Conservation (phyloP, 306 rosid genomes). For the Cyclanthera cordifolia region DNA sequence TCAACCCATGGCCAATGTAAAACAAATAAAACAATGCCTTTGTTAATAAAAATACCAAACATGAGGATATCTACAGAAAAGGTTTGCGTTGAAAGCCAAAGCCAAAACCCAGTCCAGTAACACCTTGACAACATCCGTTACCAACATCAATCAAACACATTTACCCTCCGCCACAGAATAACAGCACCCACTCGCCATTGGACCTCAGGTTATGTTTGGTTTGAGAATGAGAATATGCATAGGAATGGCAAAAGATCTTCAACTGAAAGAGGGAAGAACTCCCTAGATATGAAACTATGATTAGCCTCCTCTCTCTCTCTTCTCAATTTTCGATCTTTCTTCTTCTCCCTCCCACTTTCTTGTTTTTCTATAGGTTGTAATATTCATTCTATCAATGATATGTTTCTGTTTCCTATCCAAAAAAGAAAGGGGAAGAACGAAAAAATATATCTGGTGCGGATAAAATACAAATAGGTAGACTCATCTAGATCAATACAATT, state of each 20-base stretch:
- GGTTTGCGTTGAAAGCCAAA: background rate
- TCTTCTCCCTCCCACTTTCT: too few relatives aligned
- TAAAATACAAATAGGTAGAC: too few relatives aligned
- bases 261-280: background rate
- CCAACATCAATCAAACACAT: background rate
- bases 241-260: background rate
- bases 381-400: too few relatives aligned
- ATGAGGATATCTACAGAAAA: background rate
- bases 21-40: background rate
- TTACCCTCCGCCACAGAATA: background rate
- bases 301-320: too few relatives aligned
- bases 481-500: too few relatives aligned
- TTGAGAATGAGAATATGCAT: constrained; percentile 4
- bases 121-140: background rate
- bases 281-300: too few relatives aligned
- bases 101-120: background rate
- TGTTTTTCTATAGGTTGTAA: too few relatives aligned
- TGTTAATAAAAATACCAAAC: background rate
- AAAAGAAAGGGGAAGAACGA: too few relatives aligned
- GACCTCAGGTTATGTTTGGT: background rate
- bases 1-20: background rate
- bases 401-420: too few relatives aligned
- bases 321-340: too few relatives aligned
- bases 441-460: too few relatives aligned
- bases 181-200: background rate